Base-by-base conservation (phyloP, 208 protist species). In the Phytomonas francai region DNA sequence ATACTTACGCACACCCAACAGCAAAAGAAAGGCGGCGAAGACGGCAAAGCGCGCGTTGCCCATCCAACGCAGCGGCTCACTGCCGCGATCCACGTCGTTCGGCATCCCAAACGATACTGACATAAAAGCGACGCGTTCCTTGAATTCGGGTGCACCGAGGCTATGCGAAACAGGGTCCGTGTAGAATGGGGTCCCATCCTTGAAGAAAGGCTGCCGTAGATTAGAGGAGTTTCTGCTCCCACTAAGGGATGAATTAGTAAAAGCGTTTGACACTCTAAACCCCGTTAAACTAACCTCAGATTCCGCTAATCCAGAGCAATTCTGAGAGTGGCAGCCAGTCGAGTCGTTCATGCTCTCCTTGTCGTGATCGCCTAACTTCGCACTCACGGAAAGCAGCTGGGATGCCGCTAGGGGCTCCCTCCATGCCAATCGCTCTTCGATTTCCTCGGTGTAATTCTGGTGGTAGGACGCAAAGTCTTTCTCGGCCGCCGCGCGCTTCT, bases 81-180 rank as follows among this genome's bases (percentile, higher is more conserved):
- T 88, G 62, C 89, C 89, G 61, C 80, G 79, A 74, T 95, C 89
- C 67, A 95, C 89, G 66, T 89, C 81, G 65, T 95, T 95, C 22
- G 80, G 71, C 28, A 86, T 64, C 30, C 89, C 89, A 73, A 91
- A 95, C 3, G 85, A 91, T n/a, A 89, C 69, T 25, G 86, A 87
- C 89, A 95, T 91, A 72, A 89, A 95, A 60, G 89, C 84, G 8
- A 95, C 71, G 58, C 89, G 81, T 61, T 80, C 73, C 39, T 49
- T 29, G n/a, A 84, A 72, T 64, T 76, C 56, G 7, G 86, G 83
- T 36, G 76, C 81, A 12, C 77, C 68, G 45, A 81, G 63, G 57
- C 74, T 57, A 56, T 72, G 69, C 16, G 68, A 69, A 25, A 87
- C 72, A 19, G 78, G 66, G 66, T 85, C 76, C n/a, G 27, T 57